Conservation (phyloP, 768 basidiomycete genomes). For the Macrolepiota albuminosa region DNA sequence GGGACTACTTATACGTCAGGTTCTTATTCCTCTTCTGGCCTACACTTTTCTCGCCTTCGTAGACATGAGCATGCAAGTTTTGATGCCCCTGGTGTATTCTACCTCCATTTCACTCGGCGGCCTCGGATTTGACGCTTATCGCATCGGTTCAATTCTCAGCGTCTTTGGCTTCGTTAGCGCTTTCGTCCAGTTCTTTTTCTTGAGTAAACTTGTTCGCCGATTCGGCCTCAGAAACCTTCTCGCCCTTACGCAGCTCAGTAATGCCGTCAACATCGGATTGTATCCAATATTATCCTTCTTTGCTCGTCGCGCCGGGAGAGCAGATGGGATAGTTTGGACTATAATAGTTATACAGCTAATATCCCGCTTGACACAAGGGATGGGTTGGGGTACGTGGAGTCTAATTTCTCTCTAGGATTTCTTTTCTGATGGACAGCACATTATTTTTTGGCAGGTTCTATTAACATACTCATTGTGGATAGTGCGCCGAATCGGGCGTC, state of each 20-base stretch:
- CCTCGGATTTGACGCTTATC: slow-evolving; percentile 45
- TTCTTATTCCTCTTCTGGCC: slow-evolving; percentile 21
- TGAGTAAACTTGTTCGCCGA: slow-evolving; percentile 37
- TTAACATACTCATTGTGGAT: slow-evolving; percentile 42
- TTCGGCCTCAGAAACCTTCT: slow-evolving; percentile 47
- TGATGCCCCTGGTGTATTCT: slow-evolving; percentile 32
- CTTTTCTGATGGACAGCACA: background rate
- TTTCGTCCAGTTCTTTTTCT: slow-evolving; percentile 43
- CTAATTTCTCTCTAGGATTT: background rate
- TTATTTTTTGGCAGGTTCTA: slow-evolving; percentile 32
- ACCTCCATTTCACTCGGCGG: slow-evolving; percentile 52
- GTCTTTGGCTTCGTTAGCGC: slow-evolving; percentile 49
- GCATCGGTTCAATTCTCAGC: slow-evolving; percentile 50
- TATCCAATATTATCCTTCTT: slow-evolving; percentile 31
- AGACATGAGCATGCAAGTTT: slow-evolving; percentile 23
- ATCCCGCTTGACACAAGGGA: slow-evolving; percentile 23
- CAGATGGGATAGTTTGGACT: slow-evolving; percentile 26
- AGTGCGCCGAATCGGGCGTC: slow-evolving; percentile 34
- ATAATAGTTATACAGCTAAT: slow-evolving; percentile 29
- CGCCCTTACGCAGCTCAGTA: slow-evolving; percentile 21
- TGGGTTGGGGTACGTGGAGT: slow-evolving; percentile 30
- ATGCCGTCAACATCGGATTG: slow-evolving; percentile 15
- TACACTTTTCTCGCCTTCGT: slow-evolving; percentile 24
- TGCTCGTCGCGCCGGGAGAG: slow-evolving; percentile 26
- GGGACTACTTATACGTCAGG: slow-evolving; percentile 18